phyloP scores from a whole-genome alignment of 305 asterid species.

The Fraxinus baroniana region DNA sequence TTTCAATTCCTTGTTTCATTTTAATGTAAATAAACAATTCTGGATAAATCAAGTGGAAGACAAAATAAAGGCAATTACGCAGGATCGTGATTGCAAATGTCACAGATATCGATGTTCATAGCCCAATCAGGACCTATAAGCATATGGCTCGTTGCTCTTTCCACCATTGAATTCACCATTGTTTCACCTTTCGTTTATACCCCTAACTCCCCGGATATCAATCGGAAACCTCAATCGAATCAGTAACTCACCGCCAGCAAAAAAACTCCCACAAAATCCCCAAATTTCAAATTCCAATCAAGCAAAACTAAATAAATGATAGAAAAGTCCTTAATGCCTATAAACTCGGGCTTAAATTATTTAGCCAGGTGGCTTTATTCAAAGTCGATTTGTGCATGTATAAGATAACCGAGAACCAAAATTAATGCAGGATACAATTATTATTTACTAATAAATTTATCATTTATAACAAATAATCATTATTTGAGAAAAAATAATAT shows the following conservation, averaged over 20 bases:
- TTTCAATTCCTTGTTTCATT: not conserved
- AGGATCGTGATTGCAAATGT: slow-evolving; percentile 96
- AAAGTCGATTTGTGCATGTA: too few relatives aligned
- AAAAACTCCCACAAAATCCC: not conserved
- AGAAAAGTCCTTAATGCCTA: not conserved
- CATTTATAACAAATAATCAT: too few relatives aligned
- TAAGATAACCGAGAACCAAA: too few relatives aligned
- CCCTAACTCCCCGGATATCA: slow-evolving; percentile 25
- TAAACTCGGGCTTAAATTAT: not conserved
- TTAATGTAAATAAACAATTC: not conserved
- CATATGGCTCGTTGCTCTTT: slow-evolving; percentile 91
- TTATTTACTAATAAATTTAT: too few relatives aligned
- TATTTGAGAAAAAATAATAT: too few relatives aligned
- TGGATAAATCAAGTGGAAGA: not conserved
- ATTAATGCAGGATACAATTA: too few relatives aligned
- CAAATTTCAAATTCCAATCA: not conserved
- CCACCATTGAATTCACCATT: slow-evolving; percentile 96
- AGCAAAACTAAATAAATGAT: not conserved
- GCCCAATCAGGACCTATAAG: slow-evolving; percentile 99
- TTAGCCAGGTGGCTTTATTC: not conserved
- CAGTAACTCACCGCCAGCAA: slow-evolving; percentile 13
- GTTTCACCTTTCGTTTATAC: slow-evolving; percentile 24
- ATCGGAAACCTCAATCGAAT: not conserved
- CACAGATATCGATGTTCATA: slow-evolving; percentile 98
- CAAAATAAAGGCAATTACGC: slow-evolving; percentile 48